These are phyloP conservation scores for Cynanchum wilfordii DNA, from an alignment of 257 asterid genomes.

Conservation along the genomic window DNA sequence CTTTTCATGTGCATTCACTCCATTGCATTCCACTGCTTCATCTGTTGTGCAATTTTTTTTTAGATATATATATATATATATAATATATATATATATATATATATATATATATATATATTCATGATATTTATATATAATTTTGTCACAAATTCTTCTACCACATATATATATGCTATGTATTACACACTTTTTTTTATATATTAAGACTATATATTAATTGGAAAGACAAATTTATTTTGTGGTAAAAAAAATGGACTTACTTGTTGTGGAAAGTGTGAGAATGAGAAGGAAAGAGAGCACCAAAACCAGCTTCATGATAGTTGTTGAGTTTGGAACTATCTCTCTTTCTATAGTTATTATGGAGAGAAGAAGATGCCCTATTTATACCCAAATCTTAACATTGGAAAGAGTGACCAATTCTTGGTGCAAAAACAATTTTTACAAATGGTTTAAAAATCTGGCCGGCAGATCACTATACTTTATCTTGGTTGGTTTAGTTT, in stretches of 20 bases:
- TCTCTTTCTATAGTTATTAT: background rate
- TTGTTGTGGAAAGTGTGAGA: background rate
- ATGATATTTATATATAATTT: no score
- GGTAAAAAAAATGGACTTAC: background rate
- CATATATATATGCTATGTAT: no score
- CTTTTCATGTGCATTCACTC: conserved; percentile 7
- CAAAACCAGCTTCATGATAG: background rate
- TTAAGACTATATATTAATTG: no score
- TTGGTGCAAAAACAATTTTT: background rate
- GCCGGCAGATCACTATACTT: background rate
- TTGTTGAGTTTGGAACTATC: background rate
- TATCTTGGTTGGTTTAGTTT: no score
- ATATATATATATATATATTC: no score
- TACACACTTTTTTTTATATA: no score
- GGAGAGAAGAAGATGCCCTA: background rate
- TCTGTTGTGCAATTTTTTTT: background rate
- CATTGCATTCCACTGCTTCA: background rate
- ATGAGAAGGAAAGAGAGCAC: background rate
- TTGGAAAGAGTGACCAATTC: background rate
- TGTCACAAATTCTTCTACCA: no score
- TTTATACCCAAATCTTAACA: background rate
- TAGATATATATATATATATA: no score
- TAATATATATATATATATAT: no score
- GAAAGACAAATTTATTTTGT: no score
- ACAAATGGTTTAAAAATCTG: background rate